Percentiles rank a stretch among this genome's conserved stretches.
phyloP scores from a whole-genome alignment of 106 monocot species.

The Apostasia shenzhenica region DNA sequence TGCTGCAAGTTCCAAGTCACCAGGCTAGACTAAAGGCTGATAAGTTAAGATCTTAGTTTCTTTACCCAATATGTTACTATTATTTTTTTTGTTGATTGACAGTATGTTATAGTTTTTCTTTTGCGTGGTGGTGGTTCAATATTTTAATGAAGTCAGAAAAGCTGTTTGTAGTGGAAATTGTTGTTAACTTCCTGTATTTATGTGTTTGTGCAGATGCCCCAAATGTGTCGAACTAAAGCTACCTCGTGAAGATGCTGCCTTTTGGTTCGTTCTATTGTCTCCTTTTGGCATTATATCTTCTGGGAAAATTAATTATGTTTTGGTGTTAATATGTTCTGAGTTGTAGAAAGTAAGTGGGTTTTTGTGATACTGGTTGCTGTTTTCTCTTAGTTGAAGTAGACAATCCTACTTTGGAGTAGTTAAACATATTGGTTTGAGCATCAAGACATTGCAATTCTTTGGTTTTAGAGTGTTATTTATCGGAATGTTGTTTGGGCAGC shows the following conservation, averaged over 20 bases:
- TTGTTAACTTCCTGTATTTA: background rate
- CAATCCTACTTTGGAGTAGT: background rate
- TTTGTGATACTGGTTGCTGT: too few species aligned
- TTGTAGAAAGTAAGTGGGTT: too few species aligned
- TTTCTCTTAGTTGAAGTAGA: too few species aligned
- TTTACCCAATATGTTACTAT: too few species aligned
- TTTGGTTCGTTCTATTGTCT: constrained; percentile 11
- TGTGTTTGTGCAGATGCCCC: constrained; percentile 13
- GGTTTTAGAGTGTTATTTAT: background rate
- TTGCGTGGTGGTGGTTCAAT: too few species aligned
- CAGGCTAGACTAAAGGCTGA: too few species aligned
- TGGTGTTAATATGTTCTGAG: background rate
- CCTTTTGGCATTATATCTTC: background rate
- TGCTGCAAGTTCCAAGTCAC: too few species aligned
- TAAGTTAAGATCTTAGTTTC: too few species aligned
- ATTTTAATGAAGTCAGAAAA: background rate
- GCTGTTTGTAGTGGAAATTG: background rate
- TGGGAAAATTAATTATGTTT: background rate
- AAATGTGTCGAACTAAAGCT: constrained; percentile 19
- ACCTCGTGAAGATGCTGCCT: constrained; percentile 23
- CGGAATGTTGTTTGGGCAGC: constrained; percentile 22
- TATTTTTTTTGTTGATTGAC: too few species aligned
- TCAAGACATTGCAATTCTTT: background rate
- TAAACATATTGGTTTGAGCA: background rate
- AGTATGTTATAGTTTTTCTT: too few species aligned